These are phyloP conservation scores for Cystodermella granulosa DNA, from an alignment of 1,284 basidiomycete species.

Conservation along the genomic window DNA sequence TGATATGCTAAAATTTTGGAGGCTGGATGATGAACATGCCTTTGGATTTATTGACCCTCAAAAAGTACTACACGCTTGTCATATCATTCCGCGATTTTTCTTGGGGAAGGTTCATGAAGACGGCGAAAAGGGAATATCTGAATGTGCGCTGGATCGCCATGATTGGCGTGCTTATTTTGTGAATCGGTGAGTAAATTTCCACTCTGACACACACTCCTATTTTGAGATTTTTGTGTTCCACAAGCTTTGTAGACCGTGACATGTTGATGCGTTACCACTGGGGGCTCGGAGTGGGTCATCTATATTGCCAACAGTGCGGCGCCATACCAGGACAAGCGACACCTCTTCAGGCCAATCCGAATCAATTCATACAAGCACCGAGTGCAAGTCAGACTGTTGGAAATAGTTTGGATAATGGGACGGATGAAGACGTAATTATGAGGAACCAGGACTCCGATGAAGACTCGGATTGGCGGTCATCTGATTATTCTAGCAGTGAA, in stretches of 20 bases:
- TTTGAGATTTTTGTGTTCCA: too few relatives aligned
- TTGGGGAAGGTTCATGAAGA: slow-evolving; percentile 20
- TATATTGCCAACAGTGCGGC: too few relatives aligned
- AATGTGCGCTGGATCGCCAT: slow-evolving; percentile 10
- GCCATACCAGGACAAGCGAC: too few relatives aligned
- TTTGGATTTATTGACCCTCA: slow-evolving; percentile 43
- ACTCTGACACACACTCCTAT: neutral
- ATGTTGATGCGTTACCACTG: slow-evolving; percentile 32
- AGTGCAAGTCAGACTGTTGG: too few relatives aligned
- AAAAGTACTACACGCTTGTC: slow-evolving; percentile 31
- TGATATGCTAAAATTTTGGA: slow-evolving; percentile 32
- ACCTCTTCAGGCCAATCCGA: too few relatives aligned
- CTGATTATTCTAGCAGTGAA: too few relatives aligned
- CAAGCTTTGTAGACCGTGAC: slow-evolving; percentile 36
- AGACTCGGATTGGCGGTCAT: too few relatives aligned
- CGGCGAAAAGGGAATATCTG: slow-evolving; percentile 10
- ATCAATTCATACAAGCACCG: too few relatives aligned
- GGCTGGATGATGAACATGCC: slow-evolving; percentile 21
- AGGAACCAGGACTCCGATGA: too few relatives aligned
- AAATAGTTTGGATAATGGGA: too few relatives aligned
- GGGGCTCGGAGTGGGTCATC: slow-evolving; percentile 30
- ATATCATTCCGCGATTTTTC: slow-evolving; percentile 36
- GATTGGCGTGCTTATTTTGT: slow-evolving; percentile 34
- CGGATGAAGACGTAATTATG: too few relatives aligned
- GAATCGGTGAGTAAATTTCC: slow-evolving; percentile 12